Conservation (phyloP, 1,284 basidiomycete genomes). For the Pyrrhoderma lamaoense region DNA sequence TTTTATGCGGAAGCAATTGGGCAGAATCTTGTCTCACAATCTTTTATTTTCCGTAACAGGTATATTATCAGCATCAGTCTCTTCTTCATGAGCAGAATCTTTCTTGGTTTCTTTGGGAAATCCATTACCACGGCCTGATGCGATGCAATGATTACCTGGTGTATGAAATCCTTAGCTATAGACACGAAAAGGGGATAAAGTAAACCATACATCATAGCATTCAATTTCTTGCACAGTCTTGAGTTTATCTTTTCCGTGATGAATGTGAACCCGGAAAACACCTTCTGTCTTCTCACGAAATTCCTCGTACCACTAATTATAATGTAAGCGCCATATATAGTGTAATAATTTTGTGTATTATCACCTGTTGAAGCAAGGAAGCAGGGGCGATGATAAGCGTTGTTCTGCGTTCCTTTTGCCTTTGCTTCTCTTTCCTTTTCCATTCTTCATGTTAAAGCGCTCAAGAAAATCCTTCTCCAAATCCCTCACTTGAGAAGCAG, state of each 20-base stretch:
- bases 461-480: slow-evolving; percentile 4
- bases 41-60: slow-evolving; percentile 9
- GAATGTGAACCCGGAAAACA: slow-evolving; percentile 56
- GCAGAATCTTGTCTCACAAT: slow-evolving; percentile 29
- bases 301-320: slow-evolving; percentile 59
- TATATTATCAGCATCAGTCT: slow-evolving; percentile 13
- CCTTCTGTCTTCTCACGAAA: slow-evolving; percentile 55
- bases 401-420: slow-evolving; percentile 39
- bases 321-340: background rate
- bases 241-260: slow-evolving; percentile 61
- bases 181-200: too few relatives aligned
- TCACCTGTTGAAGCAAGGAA: slow-evolving; percentile 56
- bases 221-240: slow-evolving; percentile 38
- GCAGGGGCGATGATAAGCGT: slow-evolving; percentile 66
- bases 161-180: too few relatives aligned
- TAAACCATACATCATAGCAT: slow-evolving; percentile 42
- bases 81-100: slow-evolving; percentile 30
- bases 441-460: background rate
- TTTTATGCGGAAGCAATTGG: background rate
- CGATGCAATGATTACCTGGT: slow-evolving; percentile 56
- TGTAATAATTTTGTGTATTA: slow-evolving; percentile 4
- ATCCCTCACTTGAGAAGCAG: slow-evolving; percentile 20
- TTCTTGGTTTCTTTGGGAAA: slow-evolving; percentile 41
- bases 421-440: slow-evolving; percentile 14
- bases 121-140: slow-evolving; percentile 58